Conservation (phyloP, 495 filamentous ascomycete genomes). For the Lophiotrema nucula region DNA sequence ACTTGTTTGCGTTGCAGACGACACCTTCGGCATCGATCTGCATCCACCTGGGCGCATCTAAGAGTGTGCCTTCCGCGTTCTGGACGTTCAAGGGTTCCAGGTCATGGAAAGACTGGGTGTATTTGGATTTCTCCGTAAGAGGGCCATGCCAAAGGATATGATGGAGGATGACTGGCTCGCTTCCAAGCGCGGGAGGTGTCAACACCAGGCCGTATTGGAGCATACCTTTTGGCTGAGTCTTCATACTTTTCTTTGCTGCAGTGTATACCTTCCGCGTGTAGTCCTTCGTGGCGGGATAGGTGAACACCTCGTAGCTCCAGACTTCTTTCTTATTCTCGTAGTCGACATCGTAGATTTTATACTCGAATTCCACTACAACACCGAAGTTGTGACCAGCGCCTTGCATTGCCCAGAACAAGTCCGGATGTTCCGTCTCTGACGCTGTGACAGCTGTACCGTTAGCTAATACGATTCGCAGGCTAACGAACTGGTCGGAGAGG, state of each 20-base stretch:
- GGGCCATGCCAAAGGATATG: constrained; percentile 48
- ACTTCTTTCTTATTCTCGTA: constrained; percentile 49
- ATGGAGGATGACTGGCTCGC: constrained; percentile 50
- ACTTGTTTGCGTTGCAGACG: constrained; percentile 47
- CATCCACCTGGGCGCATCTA: constrained; percentile 48
- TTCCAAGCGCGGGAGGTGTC: constrained; percentile 33
- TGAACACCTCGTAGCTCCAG: constrained; percentile 53
- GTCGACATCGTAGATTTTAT: constrained; percentile 23
- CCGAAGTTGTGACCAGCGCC: constrained; percentile 42
- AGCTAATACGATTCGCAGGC: constrained; percentile 4
- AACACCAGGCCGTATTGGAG: not conserved
- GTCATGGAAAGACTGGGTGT: constrained; percentile 48
- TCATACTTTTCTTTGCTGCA: constrained; percentile 33
- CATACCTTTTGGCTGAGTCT: not conserved
- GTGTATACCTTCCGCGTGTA: constrained; percentile 44
- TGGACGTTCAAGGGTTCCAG: constrained; percentile 46
- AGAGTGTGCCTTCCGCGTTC: constrained; percentile 44
- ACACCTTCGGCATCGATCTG: constrained; percentile 40
- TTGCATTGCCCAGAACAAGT: constrained; percentile 14
- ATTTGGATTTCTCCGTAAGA: constrained; percentile 44
- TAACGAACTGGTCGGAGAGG: not conserved
- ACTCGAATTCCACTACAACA: constrained; percentile 43
- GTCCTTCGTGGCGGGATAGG: constrained; percentile 46
- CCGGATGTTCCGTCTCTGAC: not conserved
- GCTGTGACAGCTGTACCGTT: constrained; percentile 1